A percentile compares a stretch with the other conserved stretches of the same genome.
Evolutionary conservation across 225 moss, liverwort and hornwort species (phyloP).

Genomic region (Sphagnum contortum): DNA sequence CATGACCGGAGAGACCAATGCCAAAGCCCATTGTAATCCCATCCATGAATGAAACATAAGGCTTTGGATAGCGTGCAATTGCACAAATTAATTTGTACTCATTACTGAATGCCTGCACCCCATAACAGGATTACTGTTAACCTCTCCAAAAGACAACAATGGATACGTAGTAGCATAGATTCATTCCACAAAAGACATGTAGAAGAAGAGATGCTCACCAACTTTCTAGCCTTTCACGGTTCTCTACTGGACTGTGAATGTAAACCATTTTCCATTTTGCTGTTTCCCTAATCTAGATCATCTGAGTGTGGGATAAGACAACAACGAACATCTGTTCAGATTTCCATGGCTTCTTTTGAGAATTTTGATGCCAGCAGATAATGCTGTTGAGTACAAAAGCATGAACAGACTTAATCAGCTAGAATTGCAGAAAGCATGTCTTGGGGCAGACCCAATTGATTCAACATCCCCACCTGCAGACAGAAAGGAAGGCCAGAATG

Average conservation of each 20-base stretch:
- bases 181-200: too few species aligned
- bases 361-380: too few species aligned
- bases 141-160: too few species aligned
- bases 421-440: conserved; percentile 1
- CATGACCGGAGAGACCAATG: conserved; percentile 88
- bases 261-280: too few species aligned
- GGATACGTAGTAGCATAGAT: too few species aligned
- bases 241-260: too few species aligned
- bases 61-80: conserved; percentile 80
- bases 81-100: conserved; percentile 91
- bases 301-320: too few species aligned
- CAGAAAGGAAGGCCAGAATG: conserved; percentile 1
- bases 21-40: conserved; percentile 97
- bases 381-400: background rate
- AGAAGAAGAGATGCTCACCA: too few species aligned
- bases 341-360: too few species aligned
- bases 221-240: too few species aligned
- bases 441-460: conserved; percentile 43
- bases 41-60: conserved; percentile 90
- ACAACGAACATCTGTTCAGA: too few species aligned
- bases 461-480: conserved; percentile 94
- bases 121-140: conserved; percentile 2
- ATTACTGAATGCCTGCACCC: conserved; percentile 58
- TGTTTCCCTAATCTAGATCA: too few species aligned
- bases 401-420: conserved; percentile 33